Base-by-base conservation (phyloP, 768 basidiomycete species). In the Mycena olivaceomarginata region DNA sequence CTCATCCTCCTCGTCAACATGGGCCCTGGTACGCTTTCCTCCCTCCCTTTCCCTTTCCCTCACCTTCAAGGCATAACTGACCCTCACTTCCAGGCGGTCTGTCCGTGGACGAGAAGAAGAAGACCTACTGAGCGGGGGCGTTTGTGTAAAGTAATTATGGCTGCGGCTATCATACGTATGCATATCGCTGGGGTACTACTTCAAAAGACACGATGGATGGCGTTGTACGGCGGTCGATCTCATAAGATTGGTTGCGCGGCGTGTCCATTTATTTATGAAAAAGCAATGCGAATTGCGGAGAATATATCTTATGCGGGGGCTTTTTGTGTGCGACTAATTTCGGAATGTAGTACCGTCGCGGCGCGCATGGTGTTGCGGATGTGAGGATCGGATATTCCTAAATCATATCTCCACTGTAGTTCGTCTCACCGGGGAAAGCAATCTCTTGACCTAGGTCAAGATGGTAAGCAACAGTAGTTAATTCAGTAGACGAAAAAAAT, bases 81-180 rank as follows among this genome's bases (percentile, higher is more conserved):
- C 76, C 77, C 67, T 0, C 48, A 22, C 59, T 74, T 11, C 63
- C 57, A 95, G 95, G 98, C 76, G 98, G 98, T 78, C 90, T 99
- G 77, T 99, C 98, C 5, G 96, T 99, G 77, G 98, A 99, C 87
- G 98, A 99, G 90, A 99, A 99, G 91, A 99, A 99, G 91, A 99
- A 99, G 92, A 97, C 94, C 25, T 97, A 92, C 81, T 97, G 86
- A 85, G 76, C 53, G 45, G 46, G 8, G 65, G 56, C 11, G 22
- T 40, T 43, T 40, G 65, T 72, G 37, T 70, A 40, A 41, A 69
- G 60, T 74, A 74, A 65, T 9, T 60, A 46, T 70, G 64, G 63
- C 70, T 59, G 31, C 31, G 31, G 31, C 31, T 31, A 31, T 31
- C 31, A 56, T 56, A n/a, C 70, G 48, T 76, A 70, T 76, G 75